Base-by-base conservation (phyloP, 2,329 filamentous ascomycete genomes). In the Rutstroemia sp. region DNA sequence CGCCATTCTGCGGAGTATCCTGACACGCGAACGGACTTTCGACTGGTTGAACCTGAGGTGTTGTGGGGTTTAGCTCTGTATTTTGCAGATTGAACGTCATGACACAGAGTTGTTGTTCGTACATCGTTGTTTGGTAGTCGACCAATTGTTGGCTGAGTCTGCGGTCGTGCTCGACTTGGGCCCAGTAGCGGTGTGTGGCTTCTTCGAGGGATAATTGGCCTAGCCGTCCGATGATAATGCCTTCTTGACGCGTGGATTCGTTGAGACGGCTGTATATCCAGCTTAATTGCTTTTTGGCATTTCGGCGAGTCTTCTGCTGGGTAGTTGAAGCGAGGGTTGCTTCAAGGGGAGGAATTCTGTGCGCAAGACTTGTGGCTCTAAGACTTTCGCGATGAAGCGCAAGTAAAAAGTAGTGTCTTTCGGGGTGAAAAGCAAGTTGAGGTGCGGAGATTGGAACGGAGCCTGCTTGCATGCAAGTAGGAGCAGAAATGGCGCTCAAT, bases 201-300 rank as follows among this genome's bases (percentile, higher is more conserved):
- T 78, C 73, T 65, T 82, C 78, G 16, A 76, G 66, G 36, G 74
- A 71, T 14, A 83, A 61, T 57, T 82, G 78, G 12, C 73, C 69
- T n/a, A 83, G 68, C 2, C 78, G 70, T 16, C 69, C 57, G 40
- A 77, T 65, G 6, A 80, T 73, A 16, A 69, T 61, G 53, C 69
- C 73, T 62, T 82, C 75, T 61, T 81, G 76, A 52, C 73, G 70
- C 2, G 73, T 73, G 0, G 71, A 73, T 45, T 75, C 70, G n/a
- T 68, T 64, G 34, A 82, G 72, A 57, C 73, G 73, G 51, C 68
- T 68, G 48, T 67, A 73, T 10, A 81, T 58, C 54, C 74, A 69
- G 2, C 68, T 66, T 4, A 75, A 64, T 40, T 76, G 69, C 58
- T 78, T 80, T 36, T 59, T 61, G 4, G 56, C 25, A 46, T 60